These are phyloP conservation scores for Penicillium coprophilum DNA, from an alignment of 495 filamentous ascomycete species.

Conservation along the genomic window DNA sequence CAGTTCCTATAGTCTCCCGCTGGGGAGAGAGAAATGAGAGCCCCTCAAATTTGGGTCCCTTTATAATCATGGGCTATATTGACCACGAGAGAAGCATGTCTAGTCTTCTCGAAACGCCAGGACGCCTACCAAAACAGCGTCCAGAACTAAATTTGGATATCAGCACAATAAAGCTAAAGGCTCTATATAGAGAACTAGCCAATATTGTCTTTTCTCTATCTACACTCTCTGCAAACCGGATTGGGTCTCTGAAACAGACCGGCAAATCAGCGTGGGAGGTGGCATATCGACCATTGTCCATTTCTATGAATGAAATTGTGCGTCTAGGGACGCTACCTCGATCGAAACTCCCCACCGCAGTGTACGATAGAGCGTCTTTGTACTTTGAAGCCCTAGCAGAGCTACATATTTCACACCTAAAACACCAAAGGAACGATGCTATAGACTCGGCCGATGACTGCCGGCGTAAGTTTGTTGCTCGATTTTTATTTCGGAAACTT, in stretches of 20 bases:
- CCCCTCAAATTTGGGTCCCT: slow-evolving; percentile 35
- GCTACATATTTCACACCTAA: not conserved
- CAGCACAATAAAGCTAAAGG: slow-evolving; percentile 25
- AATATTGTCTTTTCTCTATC: slow-evolving; percentile 37
- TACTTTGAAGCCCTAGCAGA: not conserved
- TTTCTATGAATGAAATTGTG: slow-evolving; percentile 37
- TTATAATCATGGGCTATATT: slow-evolving; percentile 41
- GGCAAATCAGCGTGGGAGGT: slow-evolving; percentile 24
- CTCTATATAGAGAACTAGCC: slow-evolving; percentile 36
- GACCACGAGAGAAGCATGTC: slow-evolving; percentile 31
- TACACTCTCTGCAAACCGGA: slow-evolving; percentile 27
- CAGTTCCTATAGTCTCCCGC: slow-evolving; percentile 36
- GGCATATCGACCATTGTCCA: slow-evolving; percentile 20
- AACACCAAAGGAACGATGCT: slow-evolving; percentile 8
- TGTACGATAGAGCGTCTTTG: not conserved
- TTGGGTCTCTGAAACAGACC: too few relatives aligned
- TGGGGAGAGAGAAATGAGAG: slow-evolving; percentile 27
- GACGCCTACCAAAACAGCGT: slow-evolving; percentile 8
- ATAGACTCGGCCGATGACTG: slow-evolving; percentile 38
- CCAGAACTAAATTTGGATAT: slow-evolving; percentile 33
- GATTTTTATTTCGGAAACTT: slow-evolving; percentile 40
- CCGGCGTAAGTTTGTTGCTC: slow-evolving; percentile 41
- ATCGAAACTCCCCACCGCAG: slow-evolving; percentile 37
- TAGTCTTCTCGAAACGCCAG: slow-evolving; percentile 30
- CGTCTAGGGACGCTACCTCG: slow-evolving; percentile 26